Base-by-base conservation (phyloP, 352 stramenopile species). In the Phytophthora sp. region DNA sequence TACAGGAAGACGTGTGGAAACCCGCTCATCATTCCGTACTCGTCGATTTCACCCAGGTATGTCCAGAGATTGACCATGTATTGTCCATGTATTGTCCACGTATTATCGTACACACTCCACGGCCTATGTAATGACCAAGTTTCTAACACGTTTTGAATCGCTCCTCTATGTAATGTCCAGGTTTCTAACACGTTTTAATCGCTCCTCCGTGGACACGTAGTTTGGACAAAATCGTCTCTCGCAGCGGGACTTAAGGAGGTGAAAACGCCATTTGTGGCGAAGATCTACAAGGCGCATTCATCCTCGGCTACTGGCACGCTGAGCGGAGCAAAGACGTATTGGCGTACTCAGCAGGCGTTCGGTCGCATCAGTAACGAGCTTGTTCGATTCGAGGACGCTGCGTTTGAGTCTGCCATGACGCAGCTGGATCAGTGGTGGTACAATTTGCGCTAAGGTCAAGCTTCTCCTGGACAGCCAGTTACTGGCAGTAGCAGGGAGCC, bases 361-460 rank as follows among this genome's bases (percentile, higher is more conserved):
- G 39, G 8, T 5, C 38, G 58, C 1, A 55, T 66, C 4, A 38
- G 39, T 42, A 24, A 29, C 6, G 58, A 66, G 36, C 38, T 60
- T 2, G 41, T 20, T 9, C 49, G 16, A 1, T 59, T 60, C 7
- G 21, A 26, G 5, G 58, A 66, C 36, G 7, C 30, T 21, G 27
- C 18, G 0, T 66, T 66, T 18, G 11, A 55, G 3, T 9, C 30
- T 9, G 49, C 58, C 16, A 55, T 60, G 58, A 39, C 18, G 12
- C 27, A 53, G 7, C 26, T 60, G 9, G 39, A 66, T 39, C 7
- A 54, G 30, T 66, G 47, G 58, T 66, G 58, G 38, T 47, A 66
- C 27, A 54, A 60, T 16, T 49, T 66, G 15, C 38, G 49, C 3
- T 35, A 51, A n/a, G 42, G 24, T 6, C 24, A 51, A 15, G 12